These are phyloP conservation scores for Paulownia fortunei DNA, from an alignment of 257 asterid genomes.

Conservation along the genomic window DNA sequence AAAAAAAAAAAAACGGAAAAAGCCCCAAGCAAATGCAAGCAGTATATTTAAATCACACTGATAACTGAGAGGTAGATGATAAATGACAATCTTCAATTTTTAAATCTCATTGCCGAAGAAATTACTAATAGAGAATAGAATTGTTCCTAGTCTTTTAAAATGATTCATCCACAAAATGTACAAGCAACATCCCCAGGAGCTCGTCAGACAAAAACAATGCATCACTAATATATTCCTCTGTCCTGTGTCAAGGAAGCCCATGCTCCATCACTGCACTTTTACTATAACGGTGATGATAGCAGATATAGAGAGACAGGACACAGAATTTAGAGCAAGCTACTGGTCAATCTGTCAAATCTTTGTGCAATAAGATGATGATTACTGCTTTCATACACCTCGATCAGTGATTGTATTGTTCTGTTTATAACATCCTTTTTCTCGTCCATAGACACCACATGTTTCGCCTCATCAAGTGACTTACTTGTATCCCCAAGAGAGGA, in stretches of 20 bases:
- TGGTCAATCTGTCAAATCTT: conserved; percentile 56
- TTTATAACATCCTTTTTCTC: conserved; percentile 68
- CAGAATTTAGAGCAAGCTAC: conserved; percentile 40
- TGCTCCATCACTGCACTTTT: not conserved
- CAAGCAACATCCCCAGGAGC: not conserved
- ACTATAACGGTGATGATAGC: not conserved
- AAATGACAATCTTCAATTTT: no score
- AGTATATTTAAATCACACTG: no score
- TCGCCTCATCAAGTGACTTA: conserved; percentile 43
- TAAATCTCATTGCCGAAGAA: no score
- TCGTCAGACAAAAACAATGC: not conserved
- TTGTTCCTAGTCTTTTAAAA: no score
- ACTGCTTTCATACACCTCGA: conserved; percentile 59
- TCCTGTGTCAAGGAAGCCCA: not conserved
- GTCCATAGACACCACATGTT: conserved; percentile 41
- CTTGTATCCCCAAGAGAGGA: conserved; percentile 59
- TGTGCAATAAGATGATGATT: conserved; percentile 52
- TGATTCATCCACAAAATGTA: no score
- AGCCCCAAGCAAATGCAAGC: no score
- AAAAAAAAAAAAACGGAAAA: no score
- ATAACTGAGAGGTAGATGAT: no score
- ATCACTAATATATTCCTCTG: not conserved
- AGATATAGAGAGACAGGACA: not conserved
- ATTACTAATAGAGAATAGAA: no score
- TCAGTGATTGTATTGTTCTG: conserved; percentile 61